Percentiles rank a stretch among this genome's conserved stretches.
Evolutionary conservation across 2,329 filamentous ascomycete species (phyloP).

Genomic region (Sordariomycetes sp.): DNA sequence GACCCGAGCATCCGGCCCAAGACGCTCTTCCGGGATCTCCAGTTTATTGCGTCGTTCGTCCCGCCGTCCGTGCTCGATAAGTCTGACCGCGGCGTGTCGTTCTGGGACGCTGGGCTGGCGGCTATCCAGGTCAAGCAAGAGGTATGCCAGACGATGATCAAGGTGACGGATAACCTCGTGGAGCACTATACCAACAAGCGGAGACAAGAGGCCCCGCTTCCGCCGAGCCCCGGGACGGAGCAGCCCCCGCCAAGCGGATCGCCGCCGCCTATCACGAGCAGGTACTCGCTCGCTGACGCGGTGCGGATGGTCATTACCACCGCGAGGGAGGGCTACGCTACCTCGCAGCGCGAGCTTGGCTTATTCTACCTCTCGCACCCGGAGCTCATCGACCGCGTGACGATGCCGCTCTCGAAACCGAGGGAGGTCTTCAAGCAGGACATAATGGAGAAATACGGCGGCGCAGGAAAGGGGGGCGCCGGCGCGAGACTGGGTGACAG

Average conservation of each 20-base stretch:
- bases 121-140: slow-evolving; percentile 82
- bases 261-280: slow-evolving; percentile 36
- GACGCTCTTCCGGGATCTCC: slow-evolving; percentile 69
- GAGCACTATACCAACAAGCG: slow-evolving; percentile 44
- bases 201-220: slow-evolving; percentile 14
- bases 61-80: slow-evolving; percentile 46
- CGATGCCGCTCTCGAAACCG: slow-evolving; percentile 71
- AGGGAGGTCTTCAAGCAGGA: slow-evolving; percentile 84
- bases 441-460: slow-evolving; percentile 58
- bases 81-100: slow-evolving; percentile 59
- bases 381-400: slow-evolving; percentile 67
- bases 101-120: slow-evolving; percentile 80
- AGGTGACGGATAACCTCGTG: slow-evolving; percentile 41
- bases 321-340: slow-evolving; percentile 73
- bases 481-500: slow-evolving; percentile 11
- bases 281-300: slow-evolving; percentile 65
- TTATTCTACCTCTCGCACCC: slow-evolving; percentile 90
- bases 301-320: slow-evolving; percentile 86
- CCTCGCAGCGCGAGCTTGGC: slow-evolving; percentile 83
- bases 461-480: slow-evolving; percentile 13
- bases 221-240: slow-evolving; percentile 7
- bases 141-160: slow-evolving; percentile 66
- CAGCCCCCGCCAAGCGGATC: slow-evolving; percentile 18
- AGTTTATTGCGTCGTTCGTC: slow-evolving; percentile 58
- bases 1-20: slow-evolving; percentile 59